Percentiles rank a stretch among this genome's conserved stretches.
These are phyloP conservation scores for Rhizopogon sp. DNA, from an alignment of 768 basidiomycete genomes.

Conservation along the genomic window DNA sequence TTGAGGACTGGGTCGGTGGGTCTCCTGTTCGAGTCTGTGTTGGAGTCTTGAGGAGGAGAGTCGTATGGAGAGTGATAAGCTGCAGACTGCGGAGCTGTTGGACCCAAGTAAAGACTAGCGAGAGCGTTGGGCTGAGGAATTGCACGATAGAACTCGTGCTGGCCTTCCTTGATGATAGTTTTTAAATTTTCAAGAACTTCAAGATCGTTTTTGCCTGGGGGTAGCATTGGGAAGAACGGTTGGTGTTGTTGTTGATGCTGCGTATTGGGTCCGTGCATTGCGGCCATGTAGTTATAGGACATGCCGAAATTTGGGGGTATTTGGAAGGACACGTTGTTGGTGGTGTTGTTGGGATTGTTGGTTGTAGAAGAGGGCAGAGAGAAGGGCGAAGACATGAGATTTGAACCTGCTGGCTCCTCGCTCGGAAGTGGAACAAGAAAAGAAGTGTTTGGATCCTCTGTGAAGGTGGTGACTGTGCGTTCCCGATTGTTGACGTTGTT, in stretches of 20 bases:
- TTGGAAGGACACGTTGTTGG: conserved; percentile 29
- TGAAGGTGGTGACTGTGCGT: conserved; percentile 65
- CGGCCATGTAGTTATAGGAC: conserved; percentile 29
- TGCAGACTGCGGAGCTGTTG: conserved; percentile 8
- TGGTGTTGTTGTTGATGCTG: conserved; percentile 10
- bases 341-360: conserved; percentile 22
- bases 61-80: conserved; percentile 12
- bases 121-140: conserved; percentile 61
- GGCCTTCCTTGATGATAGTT: conserved; percentile 60
- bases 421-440: conserved; percentile 47
- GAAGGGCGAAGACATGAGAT: conserved; percentile 34
- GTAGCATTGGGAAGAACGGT: conserved; percentile 28
- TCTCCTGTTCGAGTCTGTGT: conserved; percentile 18
- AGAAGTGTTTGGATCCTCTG: conserved; percentile 50
- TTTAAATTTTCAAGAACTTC: conserved; percentile 75
- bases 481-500: conserved; percentile 51
- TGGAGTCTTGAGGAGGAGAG: conserved; percentile 5
- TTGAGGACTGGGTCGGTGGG: conserved; percentile 13
- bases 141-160: conserved; percentile 68
- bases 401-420: conserved; percentile 40
- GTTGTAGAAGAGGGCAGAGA: conserved; percentile 30
- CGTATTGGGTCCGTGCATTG: conserved; percentile 20
- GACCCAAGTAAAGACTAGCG: conserved; percentile 59
- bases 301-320: conserved; percentile 34
- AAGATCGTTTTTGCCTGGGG: conserved; percentile 61